A percentile compares a stretch with the other conserved stretches of the same genome.
Conservation (phyloP, 208 protist genomes). For the Leishmania tarentolae region DNA sequence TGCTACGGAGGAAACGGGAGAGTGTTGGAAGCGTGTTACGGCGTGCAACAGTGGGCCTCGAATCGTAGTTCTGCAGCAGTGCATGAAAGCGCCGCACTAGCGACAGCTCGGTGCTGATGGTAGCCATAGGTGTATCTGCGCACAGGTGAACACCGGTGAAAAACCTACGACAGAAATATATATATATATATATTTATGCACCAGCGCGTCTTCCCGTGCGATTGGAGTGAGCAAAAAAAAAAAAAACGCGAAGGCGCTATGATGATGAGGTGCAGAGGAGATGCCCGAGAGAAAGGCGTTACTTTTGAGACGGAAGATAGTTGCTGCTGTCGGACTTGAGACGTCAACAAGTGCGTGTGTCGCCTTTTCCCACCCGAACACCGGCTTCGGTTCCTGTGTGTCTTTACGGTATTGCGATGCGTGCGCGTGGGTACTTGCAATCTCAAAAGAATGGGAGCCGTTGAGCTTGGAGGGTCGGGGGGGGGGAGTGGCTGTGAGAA, state of each 20-base stretch:
- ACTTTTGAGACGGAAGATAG: not conserved
- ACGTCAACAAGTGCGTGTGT: not conserved
- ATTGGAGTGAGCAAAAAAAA: not conserved
- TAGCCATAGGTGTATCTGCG: slow-evolving; percentile 39
- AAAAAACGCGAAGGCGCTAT: not conserved
- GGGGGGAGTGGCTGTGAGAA: not conserved
- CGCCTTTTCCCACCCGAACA: not conserved
- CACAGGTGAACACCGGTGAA: not conserved
- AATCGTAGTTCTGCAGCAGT: slow-evolving; percentile 75
- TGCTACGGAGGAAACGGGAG: slow-evolving; percentile 79
- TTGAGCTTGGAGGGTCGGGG: not conserved
- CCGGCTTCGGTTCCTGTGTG: too few species aligned
- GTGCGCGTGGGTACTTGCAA: not conserved
- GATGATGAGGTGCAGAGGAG: not conserved
- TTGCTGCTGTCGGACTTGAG: not conserved
- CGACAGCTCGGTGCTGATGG: slow-evolving; percentile 73
- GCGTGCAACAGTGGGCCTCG: slow-evolving; percentile 76
- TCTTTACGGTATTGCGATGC: not conserved
- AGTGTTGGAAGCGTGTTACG: slow-evolving; percentile 85
- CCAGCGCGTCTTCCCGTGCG: not conserved
- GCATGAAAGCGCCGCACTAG: slow-evolving; percentile 81
- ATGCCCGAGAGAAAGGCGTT: not conserved
- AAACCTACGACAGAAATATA: too few species aligned
- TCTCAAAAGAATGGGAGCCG: not conserved
- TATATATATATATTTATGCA: too few species aligned